phyloP scores from a whole-genome alignment of 1,284 basidiomycete genomes.

The Tilletia indica region DNA sequence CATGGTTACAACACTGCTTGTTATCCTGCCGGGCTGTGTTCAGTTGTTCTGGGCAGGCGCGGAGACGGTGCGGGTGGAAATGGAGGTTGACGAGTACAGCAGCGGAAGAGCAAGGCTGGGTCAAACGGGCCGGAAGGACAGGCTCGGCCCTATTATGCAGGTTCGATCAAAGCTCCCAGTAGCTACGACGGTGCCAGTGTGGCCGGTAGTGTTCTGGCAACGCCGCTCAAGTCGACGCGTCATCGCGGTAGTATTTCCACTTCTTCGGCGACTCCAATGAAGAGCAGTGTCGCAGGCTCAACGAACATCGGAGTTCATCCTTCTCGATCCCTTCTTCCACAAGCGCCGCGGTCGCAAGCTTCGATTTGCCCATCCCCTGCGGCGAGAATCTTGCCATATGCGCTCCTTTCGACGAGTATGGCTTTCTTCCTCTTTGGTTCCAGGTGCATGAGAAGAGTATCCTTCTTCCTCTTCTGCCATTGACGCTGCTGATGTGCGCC shows the following conservation, averaged over 20 bases:
- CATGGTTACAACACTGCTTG: conserved; percentile 52
- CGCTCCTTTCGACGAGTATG: conserved; percentile 58
- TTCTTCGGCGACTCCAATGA: not conserved
- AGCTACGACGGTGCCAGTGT: conserved; percentile 10
- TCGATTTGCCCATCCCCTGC: conserved; percentile 62
- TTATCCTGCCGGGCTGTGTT: conserved; percentile 51
- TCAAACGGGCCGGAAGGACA: not conserved
- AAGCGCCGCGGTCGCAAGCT: conserved; percentile 1
- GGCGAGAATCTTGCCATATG: conserved; percentile 49
- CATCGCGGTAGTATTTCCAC: conserved; percentile 10
- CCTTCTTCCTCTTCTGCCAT: conserved; percentile 78
- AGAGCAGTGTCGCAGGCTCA: not conserved
- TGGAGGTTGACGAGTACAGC: conserved; percentile 34
- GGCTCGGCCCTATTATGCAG: not conserved
- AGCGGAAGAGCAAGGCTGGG: not conserved
- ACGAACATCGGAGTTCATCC: not conserved
- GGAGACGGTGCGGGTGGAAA: conserved; percentile 49
- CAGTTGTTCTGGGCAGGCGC: conserved; percentile 42
- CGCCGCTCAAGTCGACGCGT: conserved; percentile 10
- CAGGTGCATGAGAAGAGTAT: conserved; percentile 94
- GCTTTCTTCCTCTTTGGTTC: conserved; percentile 92
- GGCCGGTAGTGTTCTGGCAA: not conserved
- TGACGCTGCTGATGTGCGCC: conserved; percentile 74
- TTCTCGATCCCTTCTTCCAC: not conserved
- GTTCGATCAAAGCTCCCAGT: not conserved